Evolutionary conservation across 495 filamentous ascomycete species (phyloP).

Genomic region (Aspergillus coremiiformis): DNA sequence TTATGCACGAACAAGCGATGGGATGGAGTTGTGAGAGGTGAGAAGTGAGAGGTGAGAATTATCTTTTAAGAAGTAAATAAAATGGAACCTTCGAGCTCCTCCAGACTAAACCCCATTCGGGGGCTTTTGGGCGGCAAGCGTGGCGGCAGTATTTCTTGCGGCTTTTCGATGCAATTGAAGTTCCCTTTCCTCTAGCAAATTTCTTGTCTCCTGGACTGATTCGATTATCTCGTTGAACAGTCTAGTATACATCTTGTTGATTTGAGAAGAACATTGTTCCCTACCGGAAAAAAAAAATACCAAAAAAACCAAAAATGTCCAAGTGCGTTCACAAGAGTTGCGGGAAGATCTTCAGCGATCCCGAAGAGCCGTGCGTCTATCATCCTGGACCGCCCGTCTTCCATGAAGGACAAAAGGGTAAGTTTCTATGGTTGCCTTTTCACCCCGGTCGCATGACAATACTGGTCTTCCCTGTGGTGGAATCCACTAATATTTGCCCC

Average conservation of each 20-base stretch:
- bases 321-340: slow-evolving; percentile 97
- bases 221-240: slow-evolving; percentile 30
- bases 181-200: slow-evolving; percentile 2
- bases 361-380: slow-evolving; percentile 79
- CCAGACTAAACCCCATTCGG: slow-evolving; percentile 32
- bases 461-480: not conserved
- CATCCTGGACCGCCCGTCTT: slow-evolving; percentile 93
- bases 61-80: too few relatives aligned
- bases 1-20: not conserved
- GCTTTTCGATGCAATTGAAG: slow-evolving; percentile 4
- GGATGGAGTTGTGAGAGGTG: not conserved
- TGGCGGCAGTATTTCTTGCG: slow-evolving; percentile 2
- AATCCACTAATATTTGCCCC: slow-evolving; percentile 9
- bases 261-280: not conserved
- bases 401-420: slow-evolving; percentile 98
- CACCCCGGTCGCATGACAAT: not conserved
- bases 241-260: not conserved
- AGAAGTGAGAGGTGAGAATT: too few relatives aligned
- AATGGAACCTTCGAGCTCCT: slow-evolving; percentile 46
- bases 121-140: not conserved
- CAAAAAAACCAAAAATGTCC: slow-evolving; percentile 36
- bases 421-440: slow-evolving; percentile 14
- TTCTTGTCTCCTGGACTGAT: slow-evolving; percentile 1
- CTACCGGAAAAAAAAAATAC: too few relatives aligned
- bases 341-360: slow-evolving; percentile 77